Evolutionary conservation across 2,329 filamentous ascomycete genomes (phyloP).

Genomic region (Penicillium occitanis): DNA sequence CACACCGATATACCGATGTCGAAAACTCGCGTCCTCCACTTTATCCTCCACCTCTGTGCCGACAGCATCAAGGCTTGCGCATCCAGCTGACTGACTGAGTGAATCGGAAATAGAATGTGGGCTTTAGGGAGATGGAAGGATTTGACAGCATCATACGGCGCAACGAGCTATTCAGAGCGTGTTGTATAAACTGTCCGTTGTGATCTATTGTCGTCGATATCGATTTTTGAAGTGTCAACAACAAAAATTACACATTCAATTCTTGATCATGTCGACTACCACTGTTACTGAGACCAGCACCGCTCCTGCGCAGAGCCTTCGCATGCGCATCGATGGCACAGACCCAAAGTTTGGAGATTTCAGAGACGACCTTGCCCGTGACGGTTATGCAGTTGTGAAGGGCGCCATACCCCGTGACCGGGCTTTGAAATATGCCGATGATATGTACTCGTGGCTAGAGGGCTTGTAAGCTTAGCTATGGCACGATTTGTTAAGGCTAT

Average conservation of each 20-base stretch:
- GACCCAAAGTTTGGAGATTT: constrained; percentile 34
- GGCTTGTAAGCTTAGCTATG: background rate
- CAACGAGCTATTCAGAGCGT: background rate
- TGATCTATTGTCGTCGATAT: background rate
- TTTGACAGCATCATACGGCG: background rate
- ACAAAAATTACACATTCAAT: background rate
- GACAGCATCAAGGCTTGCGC: background rate
- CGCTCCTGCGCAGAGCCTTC: background rate
- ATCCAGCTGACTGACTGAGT: background rate
- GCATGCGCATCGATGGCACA: background rate
- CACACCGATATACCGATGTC: background rate
- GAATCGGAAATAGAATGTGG: constrained; percentile 25
- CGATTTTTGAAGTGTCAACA: background rate
- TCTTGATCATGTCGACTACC: background rate
- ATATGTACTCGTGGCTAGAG: background rate
- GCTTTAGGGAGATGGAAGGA: constrained; percentile 21
- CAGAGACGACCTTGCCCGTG: constrained; percentile 43
- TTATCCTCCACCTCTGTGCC: background rate
- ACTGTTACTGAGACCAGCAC: background rate
- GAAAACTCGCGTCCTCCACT: background rate
- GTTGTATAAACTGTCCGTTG: background rate
- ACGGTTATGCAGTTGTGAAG: constrained; percentile 22
- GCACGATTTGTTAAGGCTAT: background rate
- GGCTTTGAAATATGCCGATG: background rate
- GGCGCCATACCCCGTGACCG: background rate